phyloP scores from a whole-genome alignment of 805 yeast species.

The Suhomyces faveliae region DNA sequence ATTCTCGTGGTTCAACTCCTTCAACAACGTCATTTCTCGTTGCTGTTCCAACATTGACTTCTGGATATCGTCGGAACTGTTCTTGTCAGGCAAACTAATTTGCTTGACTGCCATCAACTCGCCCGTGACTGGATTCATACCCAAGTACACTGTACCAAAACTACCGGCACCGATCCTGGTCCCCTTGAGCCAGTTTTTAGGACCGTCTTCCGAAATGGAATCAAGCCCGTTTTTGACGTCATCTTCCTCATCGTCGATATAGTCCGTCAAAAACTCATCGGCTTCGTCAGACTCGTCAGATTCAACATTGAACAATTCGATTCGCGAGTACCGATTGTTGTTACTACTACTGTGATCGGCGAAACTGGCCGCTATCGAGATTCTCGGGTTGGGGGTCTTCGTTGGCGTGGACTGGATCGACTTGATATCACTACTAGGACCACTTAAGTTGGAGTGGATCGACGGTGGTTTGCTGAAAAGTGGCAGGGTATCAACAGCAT shows the following conservation, averaged over 20 bases:
- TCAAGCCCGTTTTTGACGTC: conserved; percentile 29
- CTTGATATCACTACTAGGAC: conserved; percentile 15
- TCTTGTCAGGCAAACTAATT: conserved; percentile 62
- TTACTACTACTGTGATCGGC: conserved; percentile 18
- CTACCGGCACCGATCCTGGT: conserved; percentile 92
- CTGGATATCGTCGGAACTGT: conserved; percentile 31
- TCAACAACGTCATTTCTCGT: conserved; percentile 74
- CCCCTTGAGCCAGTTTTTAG: conserved; percentile 88
- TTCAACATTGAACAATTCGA: conserved; percentile 46
- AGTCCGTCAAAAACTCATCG: conserved; percentile 12
- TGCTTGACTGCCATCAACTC: conserved; percentile 97
- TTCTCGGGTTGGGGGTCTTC: conserved; percentile 13
- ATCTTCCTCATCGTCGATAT: conserved; percentile 42
- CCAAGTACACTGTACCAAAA: conserved; percentile 90
- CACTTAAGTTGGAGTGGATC: conserved; percentile 16
- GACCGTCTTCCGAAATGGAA: conserved; percentile 49
- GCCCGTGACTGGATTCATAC: conserved; percentile 89
- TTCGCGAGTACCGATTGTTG: conserved; percentile 41
- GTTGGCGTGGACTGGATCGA: conserved; percentile 13
- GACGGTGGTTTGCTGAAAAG: conserved; percentile 18
- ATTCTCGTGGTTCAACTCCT: conserved; percentile 83
- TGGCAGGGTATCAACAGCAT: conserved; percentile 19
- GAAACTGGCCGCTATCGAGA: conserved; percentile 31
- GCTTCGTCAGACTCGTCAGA: conserved; percentile 24
- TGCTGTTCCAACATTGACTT: conserved; percentile 73